Base-by-base conservation (phyloP, 257 asterid genomes). In the Jacaranda copaia region DNA sequence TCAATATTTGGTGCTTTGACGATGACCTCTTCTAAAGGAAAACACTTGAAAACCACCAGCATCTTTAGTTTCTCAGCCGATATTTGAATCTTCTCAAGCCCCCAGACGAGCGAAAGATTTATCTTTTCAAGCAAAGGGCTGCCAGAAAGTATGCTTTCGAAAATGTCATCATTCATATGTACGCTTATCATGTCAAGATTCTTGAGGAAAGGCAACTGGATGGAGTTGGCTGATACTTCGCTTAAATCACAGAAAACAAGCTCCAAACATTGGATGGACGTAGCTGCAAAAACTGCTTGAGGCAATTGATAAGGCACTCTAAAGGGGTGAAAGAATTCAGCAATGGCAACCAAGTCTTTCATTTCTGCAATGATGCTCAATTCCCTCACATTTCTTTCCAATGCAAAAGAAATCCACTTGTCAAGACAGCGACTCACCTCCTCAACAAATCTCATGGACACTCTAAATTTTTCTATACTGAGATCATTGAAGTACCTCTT, bases 321-420 rank as follows among this genome's bases (percentile, higher is more conserved):
- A n/a, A 61, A 75, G 3, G 84, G 84, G 20, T 80, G 80, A 32
- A 80, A 75, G 69, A 80, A 80, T 25, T 68, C 84, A 2, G 80
- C 84, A 11, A 80, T 70, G 64, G 80, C 77, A 39, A 80, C 75
- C 11, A 80, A 51, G 53, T 80, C 84, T 4, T 80, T 80, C 84
- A 80, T 80, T 46, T 69, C 84, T 0, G 84, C 80, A 0, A 75
- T 14, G 4, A 80, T 10, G 63, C 80, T 77, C 46, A 81, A 55
- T 39, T 81, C 82, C 77, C 66, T 72, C 9, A 77, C 85, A 11
- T 67, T 66, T 25, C 73, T 77, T 13, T 81, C 55, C 77, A 77
- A 16, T 1, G 85, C 85, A 16, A 76, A 81, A 19, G 58, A 55
- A 15, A 81, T 73, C 85, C 85, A 81, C 0, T 51, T 18, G 14